Conservation (phyloP, 1,139 yeast genomes). For the Protomyces gravidus region DNA sequence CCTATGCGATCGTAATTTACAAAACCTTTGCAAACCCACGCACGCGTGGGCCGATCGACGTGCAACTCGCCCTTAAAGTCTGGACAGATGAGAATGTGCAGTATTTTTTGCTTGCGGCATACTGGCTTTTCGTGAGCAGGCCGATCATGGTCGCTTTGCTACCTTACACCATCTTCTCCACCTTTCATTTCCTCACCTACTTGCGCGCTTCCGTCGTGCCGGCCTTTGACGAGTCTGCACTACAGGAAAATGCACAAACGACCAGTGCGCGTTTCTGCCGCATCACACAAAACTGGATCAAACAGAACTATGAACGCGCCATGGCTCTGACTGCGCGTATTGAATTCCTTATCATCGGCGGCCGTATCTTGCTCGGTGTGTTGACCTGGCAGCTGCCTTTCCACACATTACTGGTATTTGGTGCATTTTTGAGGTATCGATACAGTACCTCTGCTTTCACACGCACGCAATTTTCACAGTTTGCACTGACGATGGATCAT, state of each 20-base stretch:
- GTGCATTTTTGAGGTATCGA: conserved; percentile 31
- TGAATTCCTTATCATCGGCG: conserved; percentile 25
- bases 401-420: conserved; percentile 25
- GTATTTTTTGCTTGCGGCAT: conserved; percentile 55
- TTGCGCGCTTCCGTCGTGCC: conserved; percentile 65
- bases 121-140: conserved; percentile 53
- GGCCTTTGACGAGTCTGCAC: conserved; percentile 48
- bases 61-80: conserved; percentile 36
- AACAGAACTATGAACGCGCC: conserved; percentile 28
- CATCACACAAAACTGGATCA: conserved; percentile 24
- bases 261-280: conserved; percentile 23
- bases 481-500: conserved; percentile 29
- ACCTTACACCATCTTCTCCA: conserved; percentile 65
- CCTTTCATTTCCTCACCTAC: conserved; percentile 70
- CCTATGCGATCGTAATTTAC: conserved; percentile 72
- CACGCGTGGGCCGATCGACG: conserved; percentile 17
- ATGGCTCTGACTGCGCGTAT: conserved; percentile 30
- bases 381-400: conserved; percentile 18
- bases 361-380: conserved; percentile 21
- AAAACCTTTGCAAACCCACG: conserved; percentile 43
- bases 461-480: conserved; percentile 28
- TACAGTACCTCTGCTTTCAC: conserved; percentile 31
- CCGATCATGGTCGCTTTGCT: conserved; percentile 54
- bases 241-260: conserved; percentile 11
- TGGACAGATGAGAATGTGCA: conserved; percentile 64